A percentile compares a stretch with the other conserved stretches of the same genome.
These are phyloP conservation scores for Aureobasidium sp. DNA, from an alignment of 2,329 filamentous ascomycete species.

Conservation along the genomic window DNA sequence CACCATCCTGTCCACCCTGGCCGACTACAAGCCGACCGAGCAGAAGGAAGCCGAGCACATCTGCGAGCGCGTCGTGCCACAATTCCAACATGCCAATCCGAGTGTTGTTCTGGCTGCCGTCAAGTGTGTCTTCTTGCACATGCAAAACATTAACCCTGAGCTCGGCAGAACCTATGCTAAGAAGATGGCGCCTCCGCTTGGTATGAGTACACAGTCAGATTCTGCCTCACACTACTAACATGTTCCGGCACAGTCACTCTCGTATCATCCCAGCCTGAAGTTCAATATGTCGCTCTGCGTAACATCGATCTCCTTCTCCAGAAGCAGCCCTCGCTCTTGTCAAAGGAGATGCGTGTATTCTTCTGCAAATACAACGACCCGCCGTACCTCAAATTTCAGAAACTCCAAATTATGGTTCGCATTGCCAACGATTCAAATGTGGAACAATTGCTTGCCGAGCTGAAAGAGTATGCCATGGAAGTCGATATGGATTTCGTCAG, in stretches of 20 bases:
- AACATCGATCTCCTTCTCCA: constrained; percentile 96
- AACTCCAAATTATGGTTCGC: constrained; percentile 97
- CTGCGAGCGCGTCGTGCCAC: constrained; percentile 88
- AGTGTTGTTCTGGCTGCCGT: constrained; percentile 96
- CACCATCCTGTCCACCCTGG: constrained; percentile 82
- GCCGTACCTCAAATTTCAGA: constrained; percentile 93
- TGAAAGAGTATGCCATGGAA: constrained; percentile 96
- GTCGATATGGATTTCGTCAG: constrained; percentile 99
- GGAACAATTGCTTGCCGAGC: constrained; percentile 84
- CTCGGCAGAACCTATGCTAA: constrained; percentile 80
- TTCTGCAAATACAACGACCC: constrained; percentile 99
- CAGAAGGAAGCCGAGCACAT: constrained; percentile 97
- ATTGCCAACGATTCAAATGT: constrained; percentile 97
- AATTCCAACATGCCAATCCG: constrained; percentile 97
- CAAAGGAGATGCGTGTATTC: constrained; percentile 95
- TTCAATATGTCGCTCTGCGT: constrained; percentile 91
- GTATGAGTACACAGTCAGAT: constrained; percentile 42
- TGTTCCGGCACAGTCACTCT: constrained; percentile 64
- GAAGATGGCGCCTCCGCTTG: constrained; percentile 96
- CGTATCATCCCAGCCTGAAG: constrained; percentile 89
- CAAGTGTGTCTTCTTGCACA: constrained; percentile 95
- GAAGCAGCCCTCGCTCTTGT: constrained; percentile 91
- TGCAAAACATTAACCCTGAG: constrained; percentile 74
- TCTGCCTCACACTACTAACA: constrained; percentile 19
- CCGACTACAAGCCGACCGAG: constrained; percentile 79